Conservation (phyloP, 306 rosid species). For the Cicer chorassanicum region DNA sequence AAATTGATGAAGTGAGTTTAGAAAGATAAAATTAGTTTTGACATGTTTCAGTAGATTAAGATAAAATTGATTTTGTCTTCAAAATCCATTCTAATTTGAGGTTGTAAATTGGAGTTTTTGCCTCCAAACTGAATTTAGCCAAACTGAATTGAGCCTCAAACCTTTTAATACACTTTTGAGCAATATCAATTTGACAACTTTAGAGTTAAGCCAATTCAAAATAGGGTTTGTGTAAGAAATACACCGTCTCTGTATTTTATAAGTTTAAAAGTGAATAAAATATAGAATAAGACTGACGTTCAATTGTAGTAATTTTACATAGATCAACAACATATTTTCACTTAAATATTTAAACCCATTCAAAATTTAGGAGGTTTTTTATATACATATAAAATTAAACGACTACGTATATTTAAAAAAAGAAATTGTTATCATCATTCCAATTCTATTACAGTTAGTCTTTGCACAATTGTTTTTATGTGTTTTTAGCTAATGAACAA, state of each 20-base stretch:
- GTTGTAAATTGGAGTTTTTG: neutral
- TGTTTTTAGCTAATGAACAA: too few relatives aligned
- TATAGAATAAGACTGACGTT: neutral
- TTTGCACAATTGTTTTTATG: too few relatives aligned
- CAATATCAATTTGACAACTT: neutral
- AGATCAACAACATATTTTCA: too few relatives aligned
- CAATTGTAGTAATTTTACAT: too few relatives aligned
- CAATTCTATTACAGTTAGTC: too few relatives aligned
- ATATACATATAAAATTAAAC: too few relatives aligned
- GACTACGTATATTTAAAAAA: too few relatives aligned
- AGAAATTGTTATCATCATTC: too few relatives aligned
- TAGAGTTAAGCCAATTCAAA: neutral
- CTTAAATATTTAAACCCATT: too few relatives aligned
- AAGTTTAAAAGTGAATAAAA: neutral
- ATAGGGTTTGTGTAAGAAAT: neutral
- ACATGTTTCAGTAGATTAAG: too few relatives aligned
- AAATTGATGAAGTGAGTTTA: neutral
- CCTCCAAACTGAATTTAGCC: neutral
- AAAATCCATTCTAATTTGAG: neutral
- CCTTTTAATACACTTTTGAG: neutral
- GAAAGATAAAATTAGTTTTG: neutral
- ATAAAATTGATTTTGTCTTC: neutral
- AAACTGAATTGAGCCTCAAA: neutral
- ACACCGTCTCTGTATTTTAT: neutral
- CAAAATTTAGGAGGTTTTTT: too few relatives aligned